Evolutionary conservation across 495 filamentous ascomycete species (phyloP).

Genomic region (Trichoderma virens): DNA sequence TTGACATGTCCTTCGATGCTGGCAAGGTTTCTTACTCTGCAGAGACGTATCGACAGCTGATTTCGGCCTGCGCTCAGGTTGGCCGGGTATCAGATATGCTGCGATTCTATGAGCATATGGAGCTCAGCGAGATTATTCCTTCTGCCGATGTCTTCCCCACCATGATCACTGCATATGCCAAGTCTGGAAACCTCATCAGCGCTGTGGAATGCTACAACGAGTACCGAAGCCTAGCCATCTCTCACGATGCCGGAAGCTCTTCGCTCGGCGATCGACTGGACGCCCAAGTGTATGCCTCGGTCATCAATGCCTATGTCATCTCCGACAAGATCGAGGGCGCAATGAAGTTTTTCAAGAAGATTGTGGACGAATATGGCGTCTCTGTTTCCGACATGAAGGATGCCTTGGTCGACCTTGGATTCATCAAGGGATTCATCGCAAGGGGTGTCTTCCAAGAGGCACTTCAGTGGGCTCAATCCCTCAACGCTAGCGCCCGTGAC

Average conservation of each 20-base stretch:
- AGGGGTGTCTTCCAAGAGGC: constrained; percentile 58
- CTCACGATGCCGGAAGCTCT: constrained; percentile 66
- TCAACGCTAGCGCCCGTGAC: constrained; percentile 28
- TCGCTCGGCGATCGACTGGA: constrained; percentile 68
- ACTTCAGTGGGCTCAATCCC: constrained; percentile 52
- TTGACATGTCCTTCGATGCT: constrained; percentile 59
- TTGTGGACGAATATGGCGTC: constrained; percentile 55
- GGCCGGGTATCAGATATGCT: constrained; percentile 81
- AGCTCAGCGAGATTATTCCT: constrained; percentile 60
- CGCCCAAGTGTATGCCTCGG: constrained; percentile 74
- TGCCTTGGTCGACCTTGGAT: constrained; percentile 60
- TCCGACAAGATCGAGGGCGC: constrained; percentile 73
- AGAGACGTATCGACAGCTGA: constrained; percentile 72
- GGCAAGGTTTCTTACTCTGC: constrained; percentile 50
- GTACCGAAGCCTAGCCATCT: constrained; percentile 77
- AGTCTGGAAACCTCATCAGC: constrained; percentile 67
- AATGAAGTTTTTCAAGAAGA: constrained; percentile 71
- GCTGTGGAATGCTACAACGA: constrained; percentile 95
- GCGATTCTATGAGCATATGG: constrained; percentile 82
- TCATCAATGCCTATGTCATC: constrained; percentile 78
- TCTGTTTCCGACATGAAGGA: constrained; percentile 51
- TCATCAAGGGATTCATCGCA: constrained; percentile 64
- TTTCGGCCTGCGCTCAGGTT: constrained; percentile 75
- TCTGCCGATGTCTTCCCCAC: constrained; percentile 73
- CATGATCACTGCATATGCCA: constrained; percentile 89